These are phyloP conservation scores for Chaetomium fimeti DNA, from an alignment of 495 filamentous ascomycete species.

Conservation along the genomic window DNA sequence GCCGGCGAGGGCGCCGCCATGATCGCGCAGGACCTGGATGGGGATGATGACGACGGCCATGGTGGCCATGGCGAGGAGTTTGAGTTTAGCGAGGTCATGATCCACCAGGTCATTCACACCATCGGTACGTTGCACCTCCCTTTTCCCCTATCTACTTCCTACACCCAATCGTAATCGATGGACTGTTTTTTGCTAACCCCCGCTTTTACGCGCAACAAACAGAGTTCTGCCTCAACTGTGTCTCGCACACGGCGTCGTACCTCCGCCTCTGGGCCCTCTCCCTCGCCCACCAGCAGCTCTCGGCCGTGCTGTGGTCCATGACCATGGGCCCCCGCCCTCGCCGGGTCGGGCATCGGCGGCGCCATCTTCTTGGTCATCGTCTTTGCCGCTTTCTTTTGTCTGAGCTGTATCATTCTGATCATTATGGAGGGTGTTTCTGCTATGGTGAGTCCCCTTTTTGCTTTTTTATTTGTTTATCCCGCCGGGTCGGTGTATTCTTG, in stretches of 20 bases:
- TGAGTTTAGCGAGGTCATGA: slow-evolving; percentile 94
- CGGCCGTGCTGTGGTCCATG: slow-evolving; percentile 94
- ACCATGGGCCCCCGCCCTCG: slow-evolving; percentile 77
- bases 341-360: slow-evolving; percentile 61
- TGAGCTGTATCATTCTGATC: slow-evolving; percentile 73
- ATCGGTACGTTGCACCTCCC: slow-evolving; percentile 62
- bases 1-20: slow-evolving; percentile 87
- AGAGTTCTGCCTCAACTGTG: slow-evolving; percentile 99
- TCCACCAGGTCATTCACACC: slow-evolving; percentile 98
- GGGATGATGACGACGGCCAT: slow-evolving; percentile 58
- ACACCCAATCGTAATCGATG: no score
- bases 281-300: slow-evolving; percentile 96
- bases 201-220: slow-evolving; percentile 12
- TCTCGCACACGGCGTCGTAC: slow-evolving; percentile 98
- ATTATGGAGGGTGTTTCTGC: slow-evolving; percentile 54
- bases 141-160: not conserved
- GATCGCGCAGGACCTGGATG: slow-evolving; percentile 77
- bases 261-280: slow-evolving; percentile 98
- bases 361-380: slow-evolving; percentile 74
- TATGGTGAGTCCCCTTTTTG: slow-evolving; percentile 39
- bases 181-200: not conserved
- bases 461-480: not conserved
- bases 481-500: no score
- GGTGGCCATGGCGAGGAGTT: slow-evolving; percentile 71
- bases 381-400: slow-evolving; percentile 84